These are phyloP conservation scores for Torulaspora quercuum DNA, from an alignment of 805 yeast genomes.

Conservation along the genomic window DNA sequence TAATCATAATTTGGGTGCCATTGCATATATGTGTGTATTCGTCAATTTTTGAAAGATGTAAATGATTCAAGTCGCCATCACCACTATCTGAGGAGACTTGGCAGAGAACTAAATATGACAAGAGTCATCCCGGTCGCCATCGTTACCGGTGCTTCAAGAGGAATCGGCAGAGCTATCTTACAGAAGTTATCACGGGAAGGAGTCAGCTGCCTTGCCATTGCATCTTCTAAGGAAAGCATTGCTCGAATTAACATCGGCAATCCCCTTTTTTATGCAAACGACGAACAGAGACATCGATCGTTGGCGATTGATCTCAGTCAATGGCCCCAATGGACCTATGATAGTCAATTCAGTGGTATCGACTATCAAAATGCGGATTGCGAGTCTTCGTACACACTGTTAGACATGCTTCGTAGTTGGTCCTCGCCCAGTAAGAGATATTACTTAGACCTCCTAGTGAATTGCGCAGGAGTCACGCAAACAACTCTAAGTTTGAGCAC, in stretches of 20 bases:
- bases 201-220: constrained; percentile 28
- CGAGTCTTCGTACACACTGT: constrained; percentile 6
- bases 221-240: constrained; percentile 21
- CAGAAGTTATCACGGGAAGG: constrained; percentile 30
- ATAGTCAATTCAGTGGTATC: constrained; percentile 16
- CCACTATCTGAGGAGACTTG: too few relatives aligned
- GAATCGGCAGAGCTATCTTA: constrained; percentile 40
- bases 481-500: constrained; percentile 24
- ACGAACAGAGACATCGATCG: constrained; percentile 26
- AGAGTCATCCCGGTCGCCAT: constrained; percentile 30
- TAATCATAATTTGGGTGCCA: constrained; percentile 6
- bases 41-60: constrained; percentile 15
- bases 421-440: constrained; percentile 14
- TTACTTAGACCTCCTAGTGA: constrained; percentile 26
- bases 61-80: constrained; percentile 4
- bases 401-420: constrained; percentile 15
- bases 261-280: constrained; percentile 12
- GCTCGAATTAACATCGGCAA: constrained; percentile 7
- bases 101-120: constrained; percentile 1
- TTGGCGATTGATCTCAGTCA: constrained; percentile 27
- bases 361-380: constrained; percentile 6
- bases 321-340: constrained; percentile 32
- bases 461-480: constrained; percentile 36
- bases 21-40: constrained; percentile 25
- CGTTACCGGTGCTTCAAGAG: constrained; percentile 45